Evolutionary conservation across 176 grass and related monocot species (phyloP).

Genomic region (Musa troglodytarum): DNA sequence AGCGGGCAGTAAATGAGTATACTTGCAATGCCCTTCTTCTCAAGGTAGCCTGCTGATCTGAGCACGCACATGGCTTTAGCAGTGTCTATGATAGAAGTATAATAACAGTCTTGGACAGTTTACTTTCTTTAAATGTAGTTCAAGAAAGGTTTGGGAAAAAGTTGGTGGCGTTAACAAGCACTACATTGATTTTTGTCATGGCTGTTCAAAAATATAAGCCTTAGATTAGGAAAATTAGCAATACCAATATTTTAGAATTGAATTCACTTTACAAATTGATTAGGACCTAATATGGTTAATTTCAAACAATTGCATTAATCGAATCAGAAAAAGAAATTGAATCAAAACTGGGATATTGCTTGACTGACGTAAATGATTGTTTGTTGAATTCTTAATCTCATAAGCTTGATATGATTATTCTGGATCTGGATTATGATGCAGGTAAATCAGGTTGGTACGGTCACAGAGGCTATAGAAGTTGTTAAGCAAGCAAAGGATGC

Average conservation of each 20-base stretch:
- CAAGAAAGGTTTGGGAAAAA: not conserved
- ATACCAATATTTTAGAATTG: not conserved
- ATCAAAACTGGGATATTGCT: not conserved
- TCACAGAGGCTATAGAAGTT: slow-evolving; percentile 93
- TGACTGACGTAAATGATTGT: not conserved
- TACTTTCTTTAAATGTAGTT: not conserved
- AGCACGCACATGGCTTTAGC: not conserved
- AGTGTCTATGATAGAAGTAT: not conserved
- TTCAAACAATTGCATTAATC: not conserved
- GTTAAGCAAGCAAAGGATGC: slow-evolving; percentile 95
- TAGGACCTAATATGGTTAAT: not conserved
- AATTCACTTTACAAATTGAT: not conserved
- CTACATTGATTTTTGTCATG: not conserved
- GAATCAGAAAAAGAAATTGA: not conserved
- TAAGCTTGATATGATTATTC: not conserved
- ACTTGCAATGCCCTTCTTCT: slow-evolving; percentile 95
- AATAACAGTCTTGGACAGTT: not conserved
- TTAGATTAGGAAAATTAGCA: not conserved
- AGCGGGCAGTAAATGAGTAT: slow-evolving; percentile 80
- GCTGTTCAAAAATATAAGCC: not conserved
- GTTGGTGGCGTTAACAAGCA: not conserved
- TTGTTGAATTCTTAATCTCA: slow-evolving; percentile 1
- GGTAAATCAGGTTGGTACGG: slow-evolving; percentile 88
- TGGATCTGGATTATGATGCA: slow-evolving; percentile 26
- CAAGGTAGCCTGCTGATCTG: slow-evolving; percentile 36